phyloP scores from a whole-genome alignment of 2,329 filamentous ascomycete species.

The Thelonectria olida region DNA sequence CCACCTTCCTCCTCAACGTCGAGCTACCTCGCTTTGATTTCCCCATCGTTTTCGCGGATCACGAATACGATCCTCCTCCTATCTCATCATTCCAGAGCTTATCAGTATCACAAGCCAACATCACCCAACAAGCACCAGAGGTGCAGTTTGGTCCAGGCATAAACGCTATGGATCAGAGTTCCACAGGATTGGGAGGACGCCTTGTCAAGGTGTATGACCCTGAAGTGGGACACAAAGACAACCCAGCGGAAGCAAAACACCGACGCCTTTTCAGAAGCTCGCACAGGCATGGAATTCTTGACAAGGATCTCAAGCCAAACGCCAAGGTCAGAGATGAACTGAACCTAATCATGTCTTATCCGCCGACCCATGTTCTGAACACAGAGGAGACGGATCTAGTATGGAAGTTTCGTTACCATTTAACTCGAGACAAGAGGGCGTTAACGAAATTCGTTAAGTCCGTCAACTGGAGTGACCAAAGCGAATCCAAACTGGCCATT shows the following conservation, averaged over 20 bases:
- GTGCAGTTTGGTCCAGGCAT: slow-evolving; percentile 93
- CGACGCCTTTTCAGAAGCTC: slow-evolving; percentile 90
- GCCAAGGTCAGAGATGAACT: slow-evolving; percentile 94
- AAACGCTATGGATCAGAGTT: slow-evolving; percentile 68
- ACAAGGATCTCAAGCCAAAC: slow-evolving; percentile 95
- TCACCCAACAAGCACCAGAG: slow-evolving; percentile 83
- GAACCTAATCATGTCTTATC: slow-evolving; percentile 89
- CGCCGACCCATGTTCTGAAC: slow-evolving; percentile 87
- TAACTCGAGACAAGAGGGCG: slow-evolving; percentile 90
- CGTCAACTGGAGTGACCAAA: slow-evolving; percentile 89
- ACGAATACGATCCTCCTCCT: slow-evolving; percentile 88
- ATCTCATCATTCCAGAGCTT: slow-evolving; percentile 77
- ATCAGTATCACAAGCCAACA: slow-evolving; percentile 68
- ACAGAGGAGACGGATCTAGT: slow-evolving; percentile 95
- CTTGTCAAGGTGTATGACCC: slow-evolving; percentile 92
- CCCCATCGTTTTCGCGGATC: slow-evolving; percentile 92
- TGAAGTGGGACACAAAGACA: slow-evolving; percentile 87
- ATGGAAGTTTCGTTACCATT: slow-evolving; percentile 96
- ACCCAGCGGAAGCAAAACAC: slow-evolving; percentile 95
- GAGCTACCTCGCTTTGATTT: slow-evolving; percentile 97
- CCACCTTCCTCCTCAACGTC: slow-evolving; percentile 83
- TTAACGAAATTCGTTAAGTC: slow-evolving; percentile 98
- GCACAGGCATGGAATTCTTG: slow-evolving; percentile 88
- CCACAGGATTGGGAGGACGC: slow-evolving; percentile 61
- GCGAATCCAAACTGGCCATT: slow-evolving; percentile 88